Evolutionary conservation across 345 rosid genomes (phyloP), one percentile per base, ranked within the genome.

Genomic region (Rhizophora apiculata): DNA sequence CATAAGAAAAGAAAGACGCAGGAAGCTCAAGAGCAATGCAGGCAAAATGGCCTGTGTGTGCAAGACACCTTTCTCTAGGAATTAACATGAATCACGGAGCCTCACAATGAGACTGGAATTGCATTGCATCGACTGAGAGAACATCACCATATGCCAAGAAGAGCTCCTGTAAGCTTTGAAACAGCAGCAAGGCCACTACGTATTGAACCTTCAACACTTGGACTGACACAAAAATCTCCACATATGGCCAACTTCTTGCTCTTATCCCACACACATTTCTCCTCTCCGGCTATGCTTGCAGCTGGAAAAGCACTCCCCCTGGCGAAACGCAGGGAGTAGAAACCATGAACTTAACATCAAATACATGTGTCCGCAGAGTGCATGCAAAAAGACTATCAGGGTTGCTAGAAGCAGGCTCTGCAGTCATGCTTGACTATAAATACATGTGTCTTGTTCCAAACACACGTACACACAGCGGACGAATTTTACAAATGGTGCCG

Each of bases 251-350:
- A 69, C 69, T 79, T 92, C 84, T 67, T 84, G 61, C 77, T 70
- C 67, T 67, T 56, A 52, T 84, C 81, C 98, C 96, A 88, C 11
- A 90, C 71, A 75, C 95, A 92, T 69, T 75, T 88, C 76, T 90
- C 96, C 72, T 87, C 90, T 34, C 69, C 63, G 3, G 91, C 96
- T 69, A 88, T 74, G 74, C 88, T 85, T 31, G 74, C 70, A n/a
- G 82, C 86, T 61, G 98, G 98, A 72, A 92, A 92, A 43, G 98
- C 96, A 76, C 98, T 86, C 70, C 95, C 98, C 98, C 95, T 90
- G 55, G 31, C 18, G 6, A 24, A 27, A 24, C 26, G 24, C 22
- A 3, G 26, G 13, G 29, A 10, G 18, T 10, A 10, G 30, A 10
- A 27, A 24, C 16, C 24, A 10, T 21, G 30, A 56, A 56, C 60